Evolutionary conservation across 225 moss, liverwort and hornwort species (phyloP), one percentile per base, ranked within the genome.

Genomic region (Thuidium tamariscinum): DNA sequence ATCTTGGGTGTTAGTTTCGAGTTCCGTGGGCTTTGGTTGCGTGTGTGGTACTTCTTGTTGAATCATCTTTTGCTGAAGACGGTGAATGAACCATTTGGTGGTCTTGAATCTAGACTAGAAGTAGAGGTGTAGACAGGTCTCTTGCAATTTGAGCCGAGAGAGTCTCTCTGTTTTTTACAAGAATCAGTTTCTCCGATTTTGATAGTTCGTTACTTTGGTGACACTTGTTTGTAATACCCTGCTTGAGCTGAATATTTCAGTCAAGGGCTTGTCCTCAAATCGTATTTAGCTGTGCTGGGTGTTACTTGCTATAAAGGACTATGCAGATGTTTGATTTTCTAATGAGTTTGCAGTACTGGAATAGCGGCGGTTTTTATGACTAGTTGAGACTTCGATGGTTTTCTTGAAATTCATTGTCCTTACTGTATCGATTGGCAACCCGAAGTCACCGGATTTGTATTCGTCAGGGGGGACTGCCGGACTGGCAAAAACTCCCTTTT

Each of bases 361-460:
- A 22, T n/a, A 36, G 34, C 22, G 83, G 44, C 67, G 48, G 36
- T 77, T 77, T 12, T 57, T 21, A 44, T 82, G 66, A 16, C 23
- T 36, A 32, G 16, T 72, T 42, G 34, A 62, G 54, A 26, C 36
- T 16, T 5, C 8, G 44, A 18, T 7, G 39, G 11, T 19, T 57
- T 37, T 71, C 19, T n/a, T 57, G 75, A 72, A 56, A 44, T 30
- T 4, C 54, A 51, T 18, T 18, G 16, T 19, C 41, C 79, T 74
- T 56, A 16, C 21, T 14, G 8, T 34, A n/a, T n/a, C n/a, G n/a
- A n/a, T n/a, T n/a, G n/a, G n/a, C 2, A 93, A 93, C 72, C 89
- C 93, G 68, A 93, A 87, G 80, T 93, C 93, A 27, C 93, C 93
- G 80, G 93, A 93, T 88, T 69, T 87, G 10, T 89, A 86, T 83